Percentiles rank a stretch among this genome's conserved stretches.
Evolutionary conservation across 208 protist species (phyloP).

Genomic region (Wallacemonas sp.): DNA sequence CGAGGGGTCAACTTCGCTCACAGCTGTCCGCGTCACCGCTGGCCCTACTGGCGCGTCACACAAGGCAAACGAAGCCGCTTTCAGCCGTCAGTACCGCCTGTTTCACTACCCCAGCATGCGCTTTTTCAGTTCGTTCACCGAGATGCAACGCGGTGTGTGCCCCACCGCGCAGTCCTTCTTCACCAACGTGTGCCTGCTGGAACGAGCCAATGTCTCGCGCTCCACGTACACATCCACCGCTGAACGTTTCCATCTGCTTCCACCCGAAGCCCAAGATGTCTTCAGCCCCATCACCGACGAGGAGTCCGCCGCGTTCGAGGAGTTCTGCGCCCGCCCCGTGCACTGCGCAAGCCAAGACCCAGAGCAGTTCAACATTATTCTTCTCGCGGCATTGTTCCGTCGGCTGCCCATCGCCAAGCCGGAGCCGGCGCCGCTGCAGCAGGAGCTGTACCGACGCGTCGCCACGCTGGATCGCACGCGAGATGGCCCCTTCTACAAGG

Average conservation of each 20-base stretch:
- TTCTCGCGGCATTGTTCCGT: conserved; percentile 56
- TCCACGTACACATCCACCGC: conserved; percentile 20
- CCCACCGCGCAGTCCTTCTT: conserved; percentile 60
- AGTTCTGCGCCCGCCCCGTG: conserved; percentile 41
- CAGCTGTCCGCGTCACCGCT: too few relatives aligned
- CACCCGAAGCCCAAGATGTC: conserved; percentile 22
- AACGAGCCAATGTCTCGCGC: conserved; percentile 15
- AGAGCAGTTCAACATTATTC: conserved; percentile 63
- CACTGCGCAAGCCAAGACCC: conserved; percentile 46
- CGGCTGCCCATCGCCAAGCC: conserved; percentile 28
- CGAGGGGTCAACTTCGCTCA: too few relatives aligned
- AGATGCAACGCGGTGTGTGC: conserved; percentile 72
- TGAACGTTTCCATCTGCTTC: conserved; percentile 35
- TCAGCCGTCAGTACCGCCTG: background rate
- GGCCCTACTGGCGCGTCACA: too few relatives aligned
- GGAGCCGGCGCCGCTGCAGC: conserved; percentile 6
- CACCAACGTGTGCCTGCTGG: conserved; percentile 27
- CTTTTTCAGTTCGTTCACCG: conserved; percentile 73
- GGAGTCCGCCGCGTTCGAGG: conserved; percentile 62
- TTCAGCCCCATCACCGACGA: conserved; percentile 66
- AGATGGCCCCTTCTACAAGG: conserved; percentile 61
- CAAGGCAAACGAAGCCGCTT: background rate
- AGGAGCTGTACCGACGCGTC: conserved; percentile 44
- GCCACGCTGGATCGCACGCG: conserved; percentile 47
- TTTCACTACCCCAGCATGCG: conserved; percentile 47